phyloP scores from a whole-genome alignment of 352 stramenopile genomes.

The Globisporangium mamillatum region DNA sequence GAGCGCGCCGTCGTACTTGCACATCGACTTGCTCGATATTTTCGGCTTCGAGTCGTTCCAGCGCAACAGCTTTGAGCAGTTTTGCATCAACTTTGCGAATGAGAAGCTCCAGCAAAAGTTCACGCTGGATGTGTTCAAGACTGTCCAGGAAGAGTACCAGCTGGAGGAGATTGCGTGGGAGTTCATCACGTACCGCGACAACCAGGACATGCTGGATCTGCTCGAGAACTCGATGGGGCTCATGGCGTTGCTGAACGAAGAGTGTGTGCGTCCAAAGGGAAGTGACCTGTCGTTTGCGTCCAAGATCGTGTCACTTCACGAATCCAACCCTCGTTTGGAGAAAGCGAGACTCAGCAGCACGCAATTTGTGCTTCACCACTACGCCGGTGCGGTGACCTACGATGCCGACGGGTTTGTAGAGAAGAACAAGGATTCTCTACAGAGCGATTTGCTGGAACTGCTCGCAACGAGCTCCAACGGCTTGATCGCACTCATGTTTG shows the following conservation, averaged over 20 bases:
- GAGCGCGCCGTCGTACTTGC: constrained; percentile 45
- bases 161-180: constrained; percentile 73
- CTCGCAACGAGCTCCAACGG: constrained; percentile 65
- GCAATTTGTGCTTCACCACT: constrained; percentile 84
- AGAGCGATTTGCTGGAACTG: constrained; percentile 74
- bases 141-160: constrained; percentile 81
- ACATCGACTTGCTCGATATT: constrained; percentile 96
- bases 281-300: constrained; percentile 84
- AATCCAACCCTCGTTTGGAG: constrained; percentile 75
- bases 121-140: constrained; percentile 85
- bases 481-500: constrained; percentile 74
- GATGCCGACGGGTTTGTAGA: constrained; percentile 81
- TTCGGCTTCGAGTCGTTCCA: constrained; percentile 97
- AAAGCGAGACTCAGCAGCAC: constrained; percentile 68
- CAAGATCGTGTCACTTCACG: constrained; percentile 84
- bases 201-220: constrained; percentile 89
- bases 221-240: constrained; percentile 89
- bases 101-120: constrained; percentile 94
- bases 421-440: constrained; percentile 87
- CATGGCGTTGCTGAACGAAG: constrained; percentile 89
- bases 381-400: constrained; percentile 80
- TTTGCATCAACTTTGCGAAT: constrained; percentile 96
- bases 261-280: constrained; percentile 87
- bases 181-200: constrained; percentile 86
- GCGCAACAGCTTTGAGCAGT: constrained; percentile 93